Conservation (phyloP, 2,329 filamentous ascomycete genomes). For the Madurella fahalii region DNA sequence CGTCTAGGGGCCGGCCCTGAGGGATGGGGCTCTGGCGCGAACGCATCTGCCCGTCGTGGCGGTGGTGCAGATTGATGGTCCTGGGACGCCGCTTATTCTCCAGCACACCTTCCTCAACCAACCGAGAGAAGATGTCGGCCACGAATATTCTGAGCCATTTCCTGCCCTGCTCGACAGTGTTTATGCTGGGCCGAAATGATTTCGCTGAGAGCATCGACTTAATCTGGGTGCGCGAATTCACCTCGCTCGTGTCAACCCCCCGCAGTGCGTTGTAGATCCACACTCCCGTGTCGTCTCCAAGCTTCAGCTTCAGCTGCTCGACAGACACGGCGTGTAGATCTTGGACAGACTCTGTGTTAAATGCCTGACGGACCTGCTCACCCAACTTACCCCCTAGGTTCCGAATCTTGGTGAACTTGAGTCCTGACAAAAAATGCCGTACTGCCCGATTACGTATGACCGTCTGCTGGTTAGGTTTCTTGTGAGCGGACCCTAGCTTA, state of each 20-base stretch:
- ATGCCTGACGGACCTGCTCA: constrained; percentile 75
- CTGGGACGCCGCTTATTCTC: constrained; percentile 84
- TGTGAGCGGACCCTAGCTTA: constrained; percentile 85
- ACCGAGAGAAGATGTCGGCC: constrained; percentile 82
- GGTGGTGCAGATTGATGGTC: constrained; percentile 79
- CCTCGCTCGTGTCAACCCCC: constrained; percentile 81
- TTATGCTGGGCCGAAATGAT: constrained; percentile 83
- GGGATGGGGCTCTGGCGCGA: constrained; percentile 76
- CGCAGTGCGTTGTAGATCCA: constrained; percentile 85
- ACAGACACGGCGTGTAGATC: constrained; percentile 70
- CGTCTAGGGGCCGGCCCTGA: constrained; percentile 67
- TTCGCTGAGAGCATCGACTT: constrained; percentile 98
- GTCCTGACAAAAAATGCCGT: constrained; percentile 70
- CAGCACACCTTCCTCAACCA: constrained; percentile 85
- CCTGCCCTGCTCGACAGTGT: constrained; percentile 68
- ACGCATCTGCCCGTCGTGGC: constrained; percentile 66
- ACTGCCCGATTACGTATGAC: constrained; percentile 85
- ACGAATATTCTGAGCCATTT: constrained; percentile 89
- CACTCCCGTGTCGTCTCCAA: constrained; percentile 78
- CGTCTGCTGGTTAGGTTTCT: constrained; percentile 92
- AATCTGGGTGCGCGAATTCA: constrained; percentile 87
- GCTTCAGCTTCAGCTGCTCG: constrained; percentile 69
- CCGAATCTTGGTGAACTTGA: constrained; percentile 93
- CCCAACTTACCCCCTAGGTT: constrained; percentile 95
- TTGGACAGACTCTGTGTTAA: constrained; percentile 73